phyloP scores from a whole-genome alignment of 768 basidiomycete species.

The Podaxis carcinomalis region DNA sequence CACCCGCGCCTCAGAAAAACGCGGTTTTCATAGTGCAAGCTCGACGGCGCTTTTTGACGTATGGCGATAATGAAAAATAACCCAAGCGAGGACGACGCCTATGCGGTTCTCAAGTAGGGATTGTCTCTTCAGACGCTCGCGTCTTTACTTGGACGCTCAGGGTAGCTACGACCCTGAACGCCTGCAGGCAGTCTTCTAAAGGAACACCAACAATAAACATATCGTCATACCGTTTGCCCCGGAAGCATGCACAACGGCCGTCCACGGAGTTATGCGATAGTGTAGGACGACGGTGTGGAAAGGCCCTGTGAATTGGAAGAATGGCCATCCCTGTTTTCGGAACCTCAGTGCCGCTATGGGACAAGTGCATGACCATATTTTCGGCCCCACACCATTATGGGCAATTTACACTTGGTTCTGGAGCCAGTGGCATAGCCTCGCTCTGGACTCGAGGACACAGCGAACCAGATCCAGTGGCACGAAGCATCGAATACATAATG shows the following conservation, averaged over 20 bases:
- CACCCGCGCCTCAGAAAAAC: too few species aligned
- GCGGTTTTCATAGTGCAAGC: too few species aligned
- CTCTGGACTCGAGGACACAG: background rate
- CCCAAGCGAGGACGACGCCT: too few species aligned
- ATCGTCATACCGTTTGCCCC: conserved; percentile 5
- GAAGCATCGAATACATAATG: too few species aligned
- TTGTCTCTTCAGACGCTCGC: too few species aligned
- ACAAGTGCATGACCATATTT: background rate
- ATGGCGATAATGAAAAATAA: too few species aligned
- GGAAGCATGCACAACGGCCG: background rate
- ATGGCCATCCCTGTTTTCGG: background rate
- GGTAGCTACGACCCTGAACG: background rate
- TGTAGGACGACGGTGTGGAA: background rate
- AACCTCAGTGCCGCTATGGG: background rate
- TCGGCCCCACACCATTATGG: background rate
- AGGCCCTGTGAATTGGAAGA: background rate
- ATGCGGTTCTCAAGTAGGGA: too few species aligned
- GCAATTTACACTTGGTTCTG: background rate
- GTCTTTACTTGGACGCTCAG: background rate
- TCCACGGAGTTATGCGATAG: background rate
- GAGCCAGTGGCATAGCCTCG: background rate
- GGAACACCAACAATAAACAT: background rate
- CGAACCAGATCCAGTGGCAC: background rate
- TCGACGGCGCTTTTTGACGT: too few species aligned
- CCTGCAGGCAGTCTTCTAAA: background rate